phyloP scores from a whole-genome alignment of 129 eudicot genomes.

The Helianthus annuus region DNA sequence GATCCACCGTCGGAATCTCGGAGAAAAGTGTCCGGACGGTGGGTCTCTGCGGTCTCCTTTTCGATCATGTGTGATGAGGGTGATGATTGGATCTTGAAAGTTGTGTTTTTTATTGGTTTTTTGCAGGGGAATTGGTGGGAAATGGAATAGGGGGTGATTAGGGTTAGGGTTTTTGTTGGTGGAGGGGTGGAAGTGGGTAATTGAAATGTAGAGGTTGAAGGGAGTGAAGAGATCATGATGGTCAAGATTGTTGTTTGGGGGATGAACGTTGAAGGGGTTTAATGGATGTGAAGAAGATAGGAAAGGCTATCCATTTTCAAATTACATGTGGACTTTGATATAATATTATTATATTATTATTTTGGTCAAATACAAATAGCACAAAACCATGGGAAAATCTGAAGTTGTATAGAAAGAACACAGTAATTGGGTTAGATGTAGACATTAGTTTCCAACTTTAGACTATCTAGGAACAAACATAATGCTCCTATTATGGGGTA shows the following conservation, averaged over 20 bases:
- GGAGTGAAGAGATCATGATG: constrained; percentile 41
- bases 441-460: no score
- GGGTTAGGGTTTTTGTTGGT: constrained; percentile 17
- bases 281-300: constrained; percentile 30
- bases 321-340: constrained; percentile 18
- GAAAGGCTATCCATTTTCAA: constrained; percentile 35
- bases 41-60: constrained; percentile 63
- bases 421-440: no score
- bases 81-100: constrained; percentile 12
- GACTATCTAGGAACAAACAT: no score
- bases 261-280: background rate
- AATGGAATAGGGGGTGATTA: constrained; percentile 14
- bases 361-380: constrained; percentile 18
- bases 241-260: constrained; percentile 6
- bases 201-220: constrained; percentile 37
- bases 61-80: constrained; percentile 68
- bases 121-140: constrained; percentile 5
- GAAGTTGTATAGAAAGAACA: no score
- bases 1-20: constrained; percentile 51
- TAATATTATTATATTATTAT: background rate
- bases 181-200: constrained; percentile 14
- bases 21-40: constrained; percentile 76
- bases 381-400: background rate
- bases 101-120: constrained; percentile 10
- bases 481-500: no score